Evolutionary conservation across 768 basidiomycete genomes (phyloP).

Genomic region (Lactifluus subvellereus): DNA sequence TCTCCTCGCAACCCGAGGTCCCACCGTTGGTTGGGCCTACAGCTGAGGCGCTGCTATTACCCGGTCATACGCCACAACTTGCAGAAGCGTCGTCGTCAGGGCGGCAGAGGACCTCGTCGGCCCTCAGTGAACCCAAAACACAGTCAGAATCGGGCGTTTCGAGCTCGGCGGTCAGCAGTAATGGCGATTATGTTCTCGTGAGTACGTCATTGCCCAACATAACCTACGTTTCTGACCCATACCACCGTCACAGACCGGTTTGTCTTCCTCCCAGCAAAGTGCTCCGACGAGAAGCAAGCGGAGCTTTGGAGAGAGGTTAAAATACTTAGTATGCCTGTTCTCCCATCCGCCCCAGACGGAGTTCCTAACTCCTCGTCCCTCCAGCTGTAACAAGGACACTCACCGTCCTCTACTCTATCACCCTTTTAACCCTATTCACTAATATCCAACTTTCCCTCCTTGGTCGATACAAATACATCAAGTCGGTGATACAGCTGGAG

Average conservation of each 20-base stretch:
- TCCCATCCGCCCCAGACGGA: conserved; percentile 1
- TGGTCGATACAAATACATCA: conserved; percentile 74
- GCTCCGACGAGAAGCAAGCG: conserved; percentile 47
- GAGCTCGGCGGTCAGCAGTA: conserved; percentile 24
- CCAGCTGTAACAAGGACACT: conserved; percentile 86
- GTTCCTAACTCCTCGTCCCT: neutral
- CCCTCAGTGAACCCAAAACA: neutral
- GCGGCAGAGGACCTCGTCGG: neutral
- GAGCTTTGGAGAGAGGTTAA: conserved; percentile 94
- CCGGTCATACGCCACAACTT: conserved; percentile 13
- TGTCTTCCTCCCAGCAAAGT: conserved; percentile 21
- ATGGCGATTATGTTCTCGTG: conserved; percentile 17
- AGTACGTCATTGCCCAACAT: neutral
- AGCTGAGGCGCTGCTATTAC: conserved; percentile 33
- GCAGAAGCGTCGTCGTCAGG: conserved; percentile 22
- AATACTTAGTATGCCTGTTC: conserved; percentile 55
- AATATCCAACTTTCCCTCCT: conserved; percentile 81
- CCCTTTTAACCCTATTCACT: conserved; percentile 82
- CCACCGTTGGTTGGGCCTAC: conserved; percentile 36
- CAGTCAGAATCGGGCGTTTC: conserved; percentile 24
- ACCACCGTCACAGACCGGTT: conserved; percentile 9
- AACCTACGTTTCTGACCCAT: neutral
- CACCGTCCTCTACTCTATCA: conserved; percentile 79
- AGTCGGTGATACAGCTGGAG: conserved; percentile 56
- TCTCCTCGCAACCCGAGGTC: conserved; percentile 37